Base-by-base conservation (phyloP, 768 basidiomycete species). In the Suillus fuscotomentosus region DNA sequence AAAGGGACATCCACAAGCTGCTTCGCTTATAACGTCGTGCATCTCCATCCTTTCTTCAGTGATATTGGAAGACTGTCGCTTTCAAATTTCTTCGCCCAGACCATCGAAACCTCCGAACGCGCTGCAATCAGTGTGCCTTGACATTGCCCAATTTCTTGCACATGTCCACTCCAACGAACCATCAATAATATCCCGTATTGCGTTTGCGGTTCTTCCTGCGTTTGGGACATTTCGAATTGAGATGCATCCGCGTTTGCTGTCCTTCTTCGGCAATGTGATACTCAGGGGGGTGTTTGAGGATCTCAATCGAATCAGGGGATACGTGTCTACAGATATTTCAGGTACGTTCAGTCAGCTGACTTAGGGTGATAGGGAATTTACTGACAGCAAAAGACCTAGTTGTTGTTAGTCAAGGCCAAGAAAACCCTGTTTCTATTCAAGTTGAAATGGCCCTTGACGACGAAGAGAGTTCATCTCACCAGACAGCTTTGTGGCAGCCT, bases 101-200 rank as follows among this genome's bases (percentile, higher is more conserved):
- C 90, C 88, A 3, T 80, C 80, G 0, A 82, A 85, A 36, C 93
- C 93, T 15, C 90, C 92, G 3, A 86, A 92, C 70, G 81, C 91
- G 4, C 76, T 95, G n/a, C 93, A 94, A 69, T 82, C 86, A 1
- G 73, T 89, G 36, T 83, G 83, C 5, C 76, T 95, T 39, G 91
- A 93, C 73, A 83, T 94, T 24, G 90, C 90, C 4, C 85, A 85
- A 64, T 84, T 87, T 67, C 81, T 95, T 31, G 75, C 87, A 27
- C 80, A 86, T 63, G 76, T 78, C 36, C 84, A 89, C 67, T 78
- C 80, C 7, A 78, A 82, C 63, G 82, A 85, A 59, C 80, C 85
- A 3, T 75, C 79, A 47, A 77, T 86, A 24, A 75, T 86, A 53
- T 84, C 87, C 6, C 82, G 84, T 51, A 83, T 94, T 60, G 87